phyloP scores from a whole-genome alignment of 1,284 basidiomycete species.

The Mycena citricolor region DNA sequence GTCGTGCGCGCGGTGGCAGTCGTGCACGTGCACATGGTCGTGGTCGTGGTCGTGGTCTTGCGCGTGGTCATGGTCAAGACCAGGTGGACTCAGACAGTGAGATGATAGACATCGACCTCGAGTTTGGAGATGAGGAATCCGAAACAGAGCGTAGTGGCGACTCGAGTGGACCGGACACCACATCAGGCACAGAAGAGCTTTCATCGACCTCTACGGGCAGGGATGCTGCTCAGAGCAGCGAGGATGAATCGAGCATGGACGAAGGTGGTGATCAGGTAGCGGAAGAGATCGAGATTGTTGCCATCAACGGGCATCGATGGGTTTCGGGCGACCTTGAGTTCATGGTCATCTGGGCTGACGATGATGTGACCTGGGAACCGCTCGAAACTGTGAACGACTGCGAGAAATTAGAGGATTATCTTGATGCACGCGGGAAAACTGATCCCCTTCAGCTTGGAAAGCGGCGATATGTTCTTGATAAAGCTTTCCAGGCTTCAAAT shows the following conservation, averaged over 20 bases:
- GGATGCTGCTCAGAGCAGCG: no score
- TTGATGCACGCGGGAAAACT: not conserved
- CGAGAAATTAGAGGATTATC: not conserved
- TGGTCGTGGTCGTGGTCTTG: slow-evolving; percentile 1
- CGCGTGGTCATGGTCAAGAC: not conserved
- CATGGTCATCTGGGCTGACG: not conserved
- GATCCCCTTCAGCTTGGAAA: not conserved
- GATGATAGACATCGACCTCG: not conserved
- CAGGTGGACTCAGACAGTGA: not conserved
- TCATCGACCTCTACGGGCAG: no score
- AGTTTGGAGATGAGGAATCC: slow-evolving; percentile 1
- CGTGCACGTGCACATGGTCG: not conserved
- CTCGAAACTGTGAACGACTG: not conserved
- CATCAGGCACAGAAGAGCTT: no score
- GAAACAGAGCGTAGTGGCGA: slow-evolving; percentile 4
- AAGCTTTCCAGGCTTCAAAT: no score
- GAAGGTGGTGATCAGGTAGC: not conserved
- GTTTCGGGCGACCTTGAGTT: not conserved
- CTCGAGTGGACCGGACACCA: no score
- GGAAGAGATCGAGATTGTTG: not conserved
- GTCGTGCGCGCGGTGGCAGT: not conserved
- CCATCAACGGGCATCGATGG: not conserved
- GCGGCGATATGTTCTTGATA: not conserved
- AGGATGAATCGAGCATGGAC: not conserved
- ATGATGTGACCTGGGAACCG: not conserved